Evolutionary conservation across 1,284 basidiomycete species (phyloP).

Genomic region (Rhodofomes roseus): DNA sequence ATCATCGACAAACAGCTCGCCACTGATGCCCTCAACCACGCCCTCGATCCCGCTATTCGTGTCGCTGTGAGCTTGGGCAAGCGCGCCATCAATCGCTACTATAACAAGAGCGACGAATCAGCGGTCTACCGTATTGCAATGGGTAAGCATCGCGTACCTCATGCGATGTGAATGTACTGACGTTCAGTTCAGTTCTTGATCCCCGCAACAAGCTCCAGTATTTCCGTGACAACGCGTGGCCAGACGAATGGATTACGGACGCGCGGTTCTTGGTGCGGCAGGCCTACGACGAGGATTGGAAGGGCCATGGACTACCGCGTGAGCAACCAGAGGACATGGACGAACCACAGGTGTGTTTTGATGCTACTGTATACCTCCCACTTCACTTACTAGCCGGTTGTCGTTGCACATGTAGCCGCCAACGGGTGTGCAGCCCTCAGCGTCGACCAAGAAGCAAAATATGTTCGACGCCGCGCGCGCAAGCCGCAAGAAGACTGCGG

Average conservation of each 20-base stretch:
- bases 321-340: background rate
- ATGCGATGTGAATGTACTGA: background rate
- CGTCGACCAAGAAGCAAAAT: background rate
- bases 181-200: conserved; percentile 26
- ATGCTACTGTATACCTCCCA: background rate
- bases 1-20: conserved; percentile 24
- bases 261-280: background rate
- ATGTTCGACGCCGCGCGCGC: background rate
- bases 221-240: conserved; percentile 26
- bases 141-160: conserved; percentile 13
- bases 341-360: background rate
- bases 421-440: background rate
- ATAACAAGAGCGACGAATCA: conserved; percentile 22
- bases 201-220: conserved; percentile 29
- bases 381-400: too few relatives aligned
- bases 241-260: background rate
- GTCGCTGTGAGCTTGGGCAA: conserved; percentile 13
- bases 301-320: background rate
- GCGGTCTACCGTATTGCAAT: conserved; percentile 29
- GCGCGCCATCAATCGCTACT: conserved; percentile 27
- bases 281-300: background rate
- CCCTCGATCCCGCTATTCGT: conserved; percentile 10
- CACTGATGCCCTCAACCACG: conserved; percentile 6
- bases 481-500: background rate
- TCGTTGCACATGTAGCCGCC: too few relatives aligned